Evolutionary conservation across 352 stramenopile species (phyloP).

Genomic region (Phytophthora citrophthora): DNA sequence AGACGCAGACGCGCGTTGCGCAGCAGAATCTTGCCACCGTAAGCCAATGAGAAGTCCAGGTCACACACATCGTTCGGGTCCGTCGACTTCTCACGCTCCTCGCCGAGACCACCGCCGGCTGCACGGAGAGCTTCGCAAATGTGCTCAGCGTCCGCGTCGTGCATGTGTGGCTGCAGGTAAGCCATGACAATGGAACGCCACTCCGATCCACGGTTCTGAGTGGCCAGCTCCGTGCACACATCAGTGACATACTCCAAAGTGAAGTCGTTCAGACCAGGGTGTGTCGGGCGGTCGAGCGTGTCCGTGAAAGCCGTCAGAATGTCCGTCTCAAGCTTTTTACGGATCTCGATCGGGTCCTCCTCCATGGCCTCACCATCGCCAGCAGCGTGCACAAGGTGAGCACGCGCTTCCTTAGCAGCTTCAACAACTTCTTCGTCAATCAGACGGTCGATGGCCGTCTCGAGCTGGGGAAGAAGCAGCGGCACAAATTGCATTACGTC

Average conservation of each 20-base stretch:
- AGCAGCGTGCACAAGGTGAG: constrained; percentile 62
- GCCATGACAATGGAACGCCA: constrained; percentile 58
- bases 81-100: constrained; percentile 57
- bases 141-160: constrained; percentile 52
- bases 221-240: constrained; percentile 66
- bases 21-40: constrained; percentile 95
- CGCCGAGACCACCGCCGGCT: constrained; percentile 57
- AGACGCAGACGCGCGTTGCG: constrained; percentile 96
- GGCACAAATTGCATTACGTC: constrained; percentile 93
- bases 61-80: constrained; percentile 78
- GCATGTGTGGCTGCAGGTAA: constrained; percentile 67
- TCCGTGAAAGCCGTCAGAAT: constrained; percentile 54
- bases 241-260: constrained; percentile 67
- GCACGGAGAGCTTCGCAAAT: constrained; percentile 59
- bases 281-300: constrained; percentile 50
- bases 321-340: constrained; percentile 52
- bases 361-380: constrained; percentile 58
- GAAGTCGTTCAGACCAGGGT: constrained; percentile 59
- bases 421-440: constrained; percentile 93
- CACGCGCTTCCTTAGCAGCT: constrained; percentile 59
- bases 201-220: constrained; percentile 60
- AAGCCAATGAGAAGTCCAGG: constrained; percentile 76
- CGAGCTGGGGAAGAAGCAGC: constrained; percentile 92
- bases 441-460: constrained; percentile 91
- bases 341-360: constrained; percentile 64